Conservation (phyloP, 192 early-diverging fungal species). For the Coemansia sp. region DNA sequence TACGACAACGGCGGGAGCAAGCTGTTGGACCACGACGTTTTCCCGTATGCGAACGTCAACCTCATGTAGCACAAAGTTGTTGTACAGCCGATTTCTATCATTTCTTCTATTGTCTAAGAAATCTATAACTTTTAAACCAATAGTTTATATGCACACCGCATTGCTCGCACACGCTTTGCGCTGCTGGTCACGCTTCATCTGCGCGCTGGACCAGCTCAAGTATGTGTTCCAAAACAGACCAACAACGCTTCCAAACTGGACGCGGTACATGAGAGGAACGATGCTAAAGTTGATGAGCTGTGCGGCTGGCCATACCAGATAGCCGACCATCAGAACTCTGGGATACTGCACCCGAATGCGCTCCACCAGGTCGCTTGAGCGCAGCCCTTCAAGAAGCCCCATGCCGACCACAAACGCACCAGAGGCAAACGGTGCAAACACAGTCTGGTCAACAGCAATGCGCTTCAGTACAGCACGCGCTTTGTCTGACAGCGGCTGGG, state of each 20-base stretch:
- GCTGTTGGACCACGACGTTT: constrained; percentile 52
- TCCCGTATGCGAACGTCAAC: constrained; percentile 55
- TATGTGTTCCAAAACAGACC: constrained; percentile 75
- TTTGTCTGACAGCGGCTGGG: neutral
- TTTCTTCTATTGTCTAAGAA: constrained; percentile 62
- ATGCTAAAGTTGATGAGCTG: constrained; percentile 72
- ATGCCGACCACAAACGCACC: constrained; percentile 36
- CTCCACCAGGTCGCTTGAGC: constrained; percentile 14
- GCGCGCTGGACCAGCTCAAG: constrained; percentile 62
- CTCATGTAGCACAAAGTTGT: constrained; percentile 36
- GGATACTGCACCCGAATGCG: constrained; percentile 19
- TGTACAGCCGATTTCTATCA: constrained; percentile 66
- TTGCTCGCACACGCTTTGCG: neutral
- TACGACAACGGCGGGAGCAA: constrained; percentile 59
- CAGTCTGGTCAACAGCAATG: constrained; percentile 27
- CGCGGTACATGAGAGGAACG: constrained; percentile 62
- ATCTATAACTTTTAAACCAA: constrained; percentile 21
- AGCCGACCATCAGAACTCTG: constrained; percentile 21
- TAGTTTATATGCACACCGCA: neutral
- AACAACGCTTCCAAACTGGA: constrained; percentile 66
- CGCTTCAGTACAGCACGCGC: constrained; percentile 28
- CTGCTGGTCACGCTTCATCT: neutral
- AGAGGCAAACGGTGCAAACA: constrained; percentile 35
- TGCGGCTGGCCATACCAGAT: constrained; percentile 65
- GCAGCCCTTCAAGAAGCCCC: constrained; percentile 34